Conservation (phyloP, 2,329 filamentous ascomycete species). For the Fusarium coffeatum region DNA sequence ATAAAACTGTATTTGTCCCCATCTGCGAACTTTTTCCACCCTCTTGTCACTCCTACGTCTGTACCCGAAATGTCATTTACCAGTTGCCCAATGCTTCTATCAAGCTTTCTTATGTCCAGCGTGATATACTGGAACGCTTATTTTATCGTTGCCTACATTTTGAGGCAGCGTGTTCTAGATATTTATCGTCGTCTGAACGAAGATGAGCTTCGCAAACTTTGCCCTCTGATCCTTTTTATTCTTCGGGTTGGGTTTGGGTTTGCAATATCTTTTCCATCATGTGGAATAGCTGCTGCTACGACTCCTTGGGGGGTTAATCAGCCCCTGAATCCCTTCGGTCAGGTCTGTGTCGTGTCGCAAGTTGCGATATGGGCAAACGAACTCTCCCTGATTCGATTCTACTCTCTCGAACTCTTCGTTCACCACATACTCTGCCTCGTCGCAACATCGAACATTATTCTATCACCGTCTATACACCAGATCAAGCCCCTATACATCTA, state of each 20-base stretch:
- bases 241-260: constrained; percentile 47
- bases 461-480: constrained; percentile 41
- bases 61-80: constrained; percentile 11
- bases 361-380: constrained; percentile 42
- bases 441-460: constrained; percentile 36
- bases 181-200: constrained; percentile 31
- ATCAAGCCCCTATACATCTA: constrained; percentile 45
- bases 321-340: constrained; percentile 32
- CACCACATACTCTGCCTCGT: constrained; percentile 44
- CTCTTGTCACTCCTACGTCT: neutral
- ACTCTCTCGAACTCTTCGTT: constrained; percentile 39
- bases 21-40: neutral
- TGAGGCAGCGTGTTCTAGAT: constrained; percentile 21
- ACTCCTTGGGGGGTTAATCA: constrained; percentile 40
- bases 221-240: constrained; percentile 30
- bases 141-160: constrained; percentile 15
- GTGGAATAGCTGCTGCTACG: constrained; percentile 30
- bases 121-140: constrained; percentile 41
- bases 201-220: constrained; percentile 28
- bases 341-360: constrained; percentile 45
- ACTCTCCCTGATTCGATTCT: constrained; percentile 22
- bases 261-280: constrained; percentile 36
- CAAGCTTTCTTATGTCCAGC: constrained; percentile 29
- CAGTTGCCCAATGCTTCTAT: constrained; percentile 35
- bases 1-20: neutral